Evolutionary conservation across 2,329 filamentous ascomycete genomes (phyloP).

Genomic region (Penicillium hesseltinei): DNA sequence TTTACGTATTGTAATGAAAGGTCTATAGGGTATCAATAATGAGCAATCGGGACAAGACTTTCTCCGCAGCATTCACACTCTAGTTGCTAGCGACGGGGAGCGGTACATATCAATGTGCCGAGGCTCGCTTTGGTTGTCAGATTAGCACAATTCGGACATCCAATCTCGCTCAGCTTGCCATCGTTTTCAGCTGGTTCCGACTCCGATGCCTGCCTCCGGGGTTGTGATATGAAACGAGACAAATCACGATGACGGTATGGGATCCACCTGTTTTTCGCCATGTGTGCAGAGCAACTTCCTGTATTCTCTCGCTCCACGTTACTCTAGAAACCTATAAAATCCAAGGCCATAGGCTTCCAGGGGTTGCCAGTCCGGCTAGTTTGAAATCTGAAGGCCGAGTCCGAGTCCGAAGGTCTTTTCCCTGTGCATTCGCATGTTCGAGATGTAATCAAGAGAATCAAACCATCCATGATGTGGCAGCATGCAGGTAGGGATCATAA

Average conservation of each 20-base stretch:
- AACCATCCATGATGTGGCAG: neutral
- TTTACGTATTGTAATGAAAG: slow-evolving; percentile 1
- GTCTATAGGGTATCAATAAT: slow-evolving; percentile 3
- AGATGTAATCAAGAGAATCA: slow-evolving; percentile 1
- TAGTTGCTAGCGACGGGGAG: neutral
- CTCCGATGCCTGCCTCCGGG: slow-evolving; percentile 7
- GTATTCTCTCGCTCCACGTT: slow-evolving; percentile 1
- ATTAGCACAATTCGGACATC: slow-evolving; percentile 1
- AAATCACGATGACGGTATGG: slow-evolving; percentile 11
- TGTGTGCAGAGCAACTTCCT: neutral
- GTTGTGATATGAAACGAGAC: slow-evolving; percentile 1
- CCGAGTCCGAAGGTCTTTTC: slow-evolving; percentile 15
- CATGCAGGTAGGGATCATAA: neutral
- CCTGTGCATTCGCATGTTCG: neutral
- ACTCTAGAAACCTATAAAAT: neutral
- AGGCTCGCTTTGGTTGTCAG: neutral
- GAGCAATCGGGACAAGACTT: neutral
- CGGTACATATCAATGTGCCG: slow-evolving; percentile 14
- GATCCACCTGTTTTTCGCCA: neutral
- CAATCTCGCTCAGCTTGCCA: slow-evolving; percentile 7
- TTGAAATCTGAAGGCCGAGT: slow-evolving; percentile 11
- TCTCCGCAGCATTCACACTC: slow-evolving; percentile 2
- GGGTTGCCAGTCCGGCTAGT: neutral
- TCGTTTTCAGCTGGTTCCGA: slow-evolving; percentile 12
- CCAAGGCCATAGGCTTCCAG: neutral